Evolutionary conservation across 1,284 basidiomycete species (phyloP), one percentile per base, ranked within the genome.

Genomic region (Apiotrichum brassicae): DNA sequence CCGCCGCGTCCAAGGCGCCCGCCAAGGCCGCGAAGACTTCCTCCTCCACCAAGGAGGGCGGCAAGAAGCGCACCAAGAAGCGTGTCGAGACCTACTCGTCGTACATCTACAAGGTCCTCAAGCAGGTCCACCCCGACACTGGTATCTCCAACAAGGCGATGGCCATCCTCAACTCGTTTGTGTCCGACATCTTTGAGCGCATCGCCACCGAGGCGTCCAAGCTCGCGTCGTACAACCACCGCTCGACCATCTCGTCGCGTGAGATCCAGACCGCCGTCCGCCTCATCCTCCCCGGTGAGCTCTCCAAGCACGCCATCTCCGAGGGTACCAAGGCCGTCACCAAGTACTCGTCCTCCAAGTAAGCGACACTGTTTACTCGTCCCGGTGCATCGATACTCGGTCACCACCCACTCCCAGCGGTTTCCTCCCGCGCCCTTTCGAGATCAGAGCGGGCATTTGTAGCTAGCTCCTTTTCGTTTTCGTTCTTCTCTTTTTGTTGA

Each of bases 101-200:
- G 5, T 93, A 93, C 78, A 91, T 93, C 74, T 92, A 92, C 82
- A 92, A 91, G 66, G 73, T 75, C 60, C 66, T 73, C 58, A 74
- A 74, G 71, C 72, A 73, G 66, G 91, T 95, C 54, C 91, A 95
- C 79, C 92, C 91, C 50, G 92, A 95, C 71, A 94, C 88, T 59
- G 92, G 92, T 82, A 93, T 94, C 69, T 73, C 71, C 54, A 94
- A 93, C 83, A 95, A 93, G 79, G 91, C 90, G 36, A 95, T 95
- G 91, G 82, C 85, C 51, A 87, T 95, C 68, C 76, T 95, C 41
- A 94, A 94, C 81, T 88, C 85, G 49, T 92, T 91, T 58, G 87
- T 92, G 65, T 88, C 88, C 60, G 88, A 92, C 69, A 88, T 94
- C 75, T 94, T 93, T 61, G 90, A 94, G 76, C 85, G 88, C 44